A percentile compares a stretch with the other conserved stretches of the same genome.
Conservation (phyloP, 2,329 filamentous ascomycete species). For the Penicillium sp. region DNA sequence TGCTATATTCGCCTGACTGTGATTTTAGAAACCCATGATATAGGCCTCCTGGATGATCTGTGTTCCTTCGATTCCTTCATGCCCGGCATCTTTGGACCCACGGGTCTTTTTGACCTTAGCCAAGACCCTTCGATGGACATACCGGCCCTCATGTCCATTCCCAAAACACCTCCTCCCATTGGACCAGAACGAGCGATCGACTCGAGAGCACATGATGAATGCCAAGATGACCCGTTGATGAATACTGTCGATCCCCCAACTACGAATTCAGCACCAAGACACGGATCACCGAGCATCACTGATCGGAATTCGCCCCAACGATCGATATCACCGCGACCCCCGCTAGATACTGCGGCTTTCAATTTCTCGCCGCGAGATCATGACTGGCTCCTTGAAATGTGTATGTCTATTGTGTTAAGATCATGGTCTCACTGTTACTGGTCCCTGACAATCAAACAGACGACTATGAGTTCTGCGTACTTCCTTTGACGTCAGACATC, state of each 20-base stretch:
- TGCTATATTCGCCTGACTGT: not conserved
- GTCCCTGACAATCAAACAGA: conserved; percentile 20
- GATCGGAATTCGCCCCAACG: not conserved
- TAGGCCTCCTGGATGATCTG: not conserved
- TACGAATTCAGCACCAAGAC: not conserved
- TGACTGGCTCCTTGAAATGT: conserved; percentile 6
- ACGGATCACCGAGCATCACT: not conserved
- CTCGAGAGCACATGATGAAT: not conserved
- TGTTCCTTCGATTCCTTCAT: not conserved
- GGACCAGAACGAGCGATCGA: not conserved
- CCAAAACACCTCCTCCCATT: not conserved
- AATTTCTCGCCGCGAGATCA: not conserved
- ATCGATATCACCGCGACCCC: not conserved
- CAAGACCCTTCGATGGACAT: not conserved
- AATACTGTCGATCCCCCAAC: not conserved
- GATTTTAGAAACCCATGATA: not conserved
- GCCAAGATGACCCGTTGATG: not conserved
- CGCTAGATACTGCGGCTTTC: not conserved
- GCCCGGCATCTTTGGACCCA: not conserved
- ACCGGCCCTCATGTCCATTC: not conserved
- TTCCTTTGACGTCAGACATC: conserved; percentile 37
- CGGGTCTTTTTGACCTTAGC: not conserved
- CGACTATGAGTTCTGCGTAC: conserved; percentile 38
- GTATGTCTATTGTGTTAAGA: not conserved
- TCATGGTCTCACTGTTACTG: not conserved